Evolutionary conservation across 2,329 filamentous ascomycete genomes (phyloP), one percentile per base, ranked within the genome.

Genomic region (Exutisphaerella laricina): DNA sequence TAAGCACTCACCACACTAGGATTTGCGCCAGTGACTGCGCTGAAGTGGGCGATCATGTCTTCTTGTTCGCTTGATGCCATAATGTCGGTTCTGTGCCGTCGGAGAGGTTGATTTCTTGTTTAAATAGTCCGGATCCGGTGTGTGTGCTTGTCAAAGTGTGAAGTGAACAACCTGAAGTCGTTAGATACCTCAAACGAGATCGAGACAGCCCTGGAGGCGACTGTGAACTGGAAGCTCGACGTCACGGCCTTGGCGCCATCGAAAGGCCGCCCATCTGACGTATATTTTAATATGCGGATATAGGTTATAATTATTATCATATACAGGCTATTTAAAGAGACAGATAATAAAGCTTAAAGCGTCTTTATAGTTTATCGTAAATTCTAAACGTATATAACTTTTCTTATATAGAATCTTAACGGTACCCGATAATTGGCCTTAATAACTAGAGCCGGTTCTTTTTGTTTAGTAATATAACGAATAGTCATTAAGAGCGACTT

Each of bases 11-110:
- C 63, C 13, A 56, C 53, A 29, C 51, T 54, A 5, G 62, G 58
- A 31, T 56, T 56, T 18, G 57, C 58, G 41, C 63, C 63, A 4
- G 64, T 66, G 34, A 67, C 51, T 38, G 55, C 53, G 41, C 60
- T 61, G 53, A 67, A 66, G 36, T 65, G 56, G 9, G 60, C 57
- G 32, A 67, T 50, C 43, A 59, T 55, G 16, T 61, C 57, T 39
- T 60, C 40, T 62, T 55, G 18, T 57, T 49, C 21, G 47, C 38
- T n/a, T n/a, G n/a, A n/a, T 39, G 60, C 58, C 59, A 65, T 64
- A 29, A 39, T 51, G 46, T 37, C 13, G 12, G 12, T 7, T 13
- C 33, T 21, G 20, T 20, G n/a, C n/a, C n/a, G n/a, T n/a, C n/a
- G n/a, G n/a, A n/a, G 33, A 12, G 4, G 18, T 44, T 37, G 33